phyloP scores from a whole-genome alignment of 371 early-diverging fungal species.

The Nematocida ausubeli region DNA sequence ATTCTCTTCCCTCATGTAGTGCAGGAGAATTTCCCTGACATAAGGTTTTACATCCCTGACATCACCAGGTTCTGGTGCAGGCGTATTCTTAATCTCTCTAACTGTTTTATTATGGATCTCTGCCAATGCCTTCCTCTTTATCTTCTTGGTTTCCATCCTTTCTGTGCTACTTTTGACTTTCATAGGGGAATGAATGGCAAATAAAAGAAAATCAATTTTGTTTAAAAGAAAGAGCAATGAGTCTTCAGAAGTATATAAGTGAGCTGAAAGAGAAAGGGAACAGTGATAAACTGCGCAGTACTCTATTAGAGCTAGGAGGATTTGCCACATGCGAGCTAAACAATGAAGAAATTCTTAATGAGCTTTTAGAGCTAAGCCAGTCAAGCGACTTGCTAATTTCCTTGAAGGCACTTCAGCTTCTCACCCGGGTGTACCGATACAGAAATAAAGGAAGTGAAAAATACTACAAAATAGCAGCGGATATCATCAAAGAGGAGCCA shows the following conservation, averaged over 20 bases:
- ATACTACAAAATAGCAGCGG: slow-evolving; percentile 51
- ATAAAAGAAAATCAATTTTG: slow-evolving; percentile 61
- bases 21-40: slow-evolving; percentile 30
- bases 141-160: slow-evolving; percentile 19
- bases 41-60: slow-evolving; percentile 58
- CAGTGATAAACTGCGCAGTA: slow-evolving; percentile 13
- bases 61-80: slow-evolving; percentile 10
- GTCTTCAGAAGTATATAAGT: slow-evolving; percentile 29
- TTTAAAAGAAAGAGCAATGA: slow-evolving; percentile 29
- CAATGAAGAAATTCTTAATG: slow-evolving; percentile 36
- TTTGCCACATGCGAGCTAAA: slow-evolving; percentile 14
- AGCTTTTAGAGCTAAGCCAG: slow-evolving; percentile 53
- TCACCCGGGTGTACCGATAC: slow-evolving; percentile 53
- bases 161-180: slow-evolving; percentile 55
- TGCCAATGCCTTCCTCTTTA: slow-evolving; percentile 26
- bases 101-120: slow-evolving; percentile 9
- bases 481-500: slow-evolving; percentile 50
- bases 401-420: slow-evolving; percentile 56
- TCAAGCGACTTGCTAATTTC: slow-evolving; percentile 52
- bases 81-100: not conserved
- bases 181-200: slow-evolving; percentile 41
- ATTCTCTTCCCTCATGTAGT: slow-evolving; percentile 36
- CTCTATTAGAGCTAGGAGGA: slow-evolving; percentile 36
- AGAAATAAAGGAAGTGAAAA: slow-evolving; percentile 45
- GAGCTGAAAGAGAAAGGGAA: slow-evolving; percentile 30